phyloP scores from a whole-genome alignment of 352 stramenopile species.

The Phytophthora brassicae region DNA sequence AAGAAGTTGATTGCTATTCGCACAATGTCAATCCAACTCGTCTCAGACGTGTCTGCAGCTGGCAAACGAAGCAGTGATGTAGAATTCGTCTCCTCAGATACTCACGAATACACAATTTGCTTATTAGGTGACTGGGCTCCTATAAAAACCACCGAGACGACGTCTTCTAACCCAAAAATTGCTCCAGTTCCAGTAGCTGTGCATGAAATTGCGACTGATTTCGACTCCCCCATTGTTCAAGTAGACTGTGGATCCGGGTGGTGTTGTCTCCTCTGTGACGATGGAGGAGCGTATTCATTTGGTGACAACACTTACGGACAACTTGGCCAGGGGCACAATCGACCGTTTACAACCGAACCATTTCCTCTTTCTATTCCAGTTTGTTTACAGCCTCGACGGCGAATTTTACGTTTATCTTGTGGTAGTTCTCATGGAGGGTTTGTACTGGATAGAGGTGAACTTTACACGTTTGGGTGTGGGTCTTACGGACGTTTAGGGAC shows the following conservation, averaged over 20 bases:
- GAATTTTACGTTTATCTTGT: conserved; percentile 54
- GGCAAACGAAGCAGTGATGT: conserved; percentile 6
- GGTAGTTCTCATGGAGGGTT: conserved; percentile 60
- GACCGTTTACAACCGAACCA: conserved; percentile 13
- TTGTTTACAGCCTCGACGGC: conserved; percentile 19
- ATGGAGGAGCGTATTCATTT: conserved; percentile 51
- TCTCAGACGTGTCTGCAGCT: neutral
- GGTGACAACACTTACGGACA: conserved; percentile 64
- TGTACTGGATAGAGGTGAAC: conserved; percentile 47
- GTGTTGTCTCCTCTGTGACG: conserved; percentile 49
- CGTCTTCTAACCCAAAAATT: conserved; percentile 9
- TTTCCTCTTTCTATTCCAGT: conserved; percentile 26
- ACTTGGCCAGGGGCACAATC: conserved; percentile 50
- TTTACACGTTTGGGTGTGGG: conserved; percentile 75
- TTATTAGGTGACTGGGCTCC: conserved; percentile 47
- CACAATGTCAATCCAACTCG: conserved; percentile 14
- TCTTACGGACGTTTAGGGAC: conserved; percentile 61
- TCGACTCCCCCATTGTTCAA: conserved; percentile 48
- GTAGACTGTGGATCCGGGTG: conserved; percentile 53
- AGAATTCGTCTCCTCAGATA: neutral
- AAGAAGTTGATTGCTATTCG: neutral
- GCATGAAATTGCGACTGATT: conserved; percentile 42
- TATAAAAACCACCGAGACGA: neutral
- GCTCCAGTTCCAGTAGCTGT: conserved; percentile 8
- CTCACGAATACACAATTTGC: conserved; percentile 55